Evolutionary conservation across 1,139 yeast species (phyloP).

Genomic region (Diutina mesorugosa): DNA sequence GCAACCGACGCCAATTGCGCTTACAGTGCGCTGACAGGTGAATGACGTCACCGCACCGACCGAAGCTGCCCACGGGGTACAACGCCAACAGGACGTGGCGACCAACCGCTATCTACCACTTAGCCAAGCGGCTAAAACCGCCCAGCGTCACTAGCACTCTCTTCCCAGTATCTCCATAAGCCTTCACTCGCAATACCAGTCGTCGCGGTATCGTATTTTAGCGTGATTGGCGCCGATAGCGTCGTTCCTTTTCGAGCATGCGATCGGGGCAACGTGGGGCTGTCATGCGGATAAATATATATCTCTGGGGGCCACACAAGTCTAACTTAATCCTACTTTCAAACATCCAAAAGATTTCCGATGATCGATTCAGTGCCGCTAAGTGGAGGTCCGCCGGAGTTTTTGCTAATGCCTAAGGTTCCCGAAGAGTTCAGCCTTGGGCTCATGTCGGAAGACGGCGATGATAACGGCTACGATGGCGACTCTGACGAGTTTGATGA

Average conservation of each 20-base stretch:
- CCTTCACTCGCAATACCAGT: no score
- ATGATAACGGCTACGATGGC: not conserved
- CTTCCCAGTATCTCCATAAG: no score
- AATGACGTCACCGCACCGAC: no score
- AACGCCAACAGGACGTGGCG: no score
- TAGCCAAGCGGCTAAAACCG: no score
- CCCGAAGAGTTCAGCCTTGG: not conserved
- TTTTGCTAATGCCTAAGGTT: not conserved
- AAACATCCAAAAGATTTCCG: not conserved
- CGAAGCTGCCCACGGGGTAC: no score
- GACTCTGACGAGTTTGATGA: not conserved
- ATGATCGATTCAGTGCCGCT: not conserved
- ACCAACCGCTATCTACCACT: no score
- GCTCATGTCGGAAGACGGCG: not conserved
- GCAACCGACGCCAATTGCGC: no score
- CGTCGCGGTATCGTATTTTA: not conserved
- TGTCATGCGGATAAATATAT: not conserved
- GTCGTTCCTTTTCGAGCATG: not conserved
- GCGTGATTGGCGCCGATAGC: not conserved
- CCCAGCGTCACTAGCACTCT: no score
- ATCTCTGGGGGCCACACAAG: not conserved
- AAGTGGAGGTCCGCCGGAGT: not conserved
- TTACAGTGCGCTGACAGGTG: no score
- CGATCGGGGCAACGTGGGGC: not conserved
- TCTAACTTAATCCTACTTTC: no score